phyloP scores from a whole-genome alignment of 78 protist species.

The Dictyostelium intermedium region DNA sequence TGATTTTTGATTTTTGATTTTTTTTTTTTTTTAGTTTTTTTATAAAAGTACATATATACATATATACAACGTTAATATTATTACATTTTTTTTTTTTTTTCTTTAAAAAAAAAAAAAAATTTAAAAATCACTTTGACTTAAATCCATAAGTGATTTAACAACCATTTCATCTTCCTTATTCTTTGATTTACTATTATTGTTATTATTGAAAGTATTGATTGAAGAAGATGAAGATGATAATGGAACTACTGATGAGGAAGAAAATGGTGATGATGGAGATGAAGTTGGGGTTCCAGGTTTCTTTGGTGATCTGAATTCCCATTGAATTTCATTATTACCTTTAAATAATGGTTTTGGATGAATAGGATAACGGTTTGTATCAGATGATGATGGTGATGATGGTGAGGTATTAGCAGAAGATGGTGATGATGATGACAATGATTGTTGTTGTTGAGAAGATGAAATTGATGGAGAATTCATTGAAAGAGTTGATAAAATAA shows the following conservation, averaged over 20 bases:
- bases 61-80: conserved; percentile 4
- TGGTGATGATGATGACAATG: background rate
- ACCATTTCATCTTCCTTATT: conserved; percentile 54
- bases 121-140: background rate
- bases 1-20: background rate
- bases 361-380: background rate
- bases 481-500: background rate
- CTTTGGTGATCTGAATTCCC: conserved; percentile 28
- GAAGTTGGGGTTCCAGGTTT: conserved; percentile 1
- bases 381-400: background rate
- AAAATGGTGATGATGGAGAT: background rate
- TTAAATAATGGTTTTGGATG: background rate
- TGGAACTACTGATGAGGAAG: background rate
- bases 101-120: background rate
- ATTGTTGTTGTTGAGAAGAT: background rate
- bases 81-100: background rate
- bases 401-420: background rate
- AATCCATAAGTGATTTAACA: conserved; percentile 48
- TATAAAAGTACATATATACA: background rate
- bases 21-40: background rate
- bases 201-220: background rate
- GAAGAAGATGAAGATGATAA: conserved; percentile 6
- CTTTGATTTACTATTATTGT: background rate
- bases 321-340: conserved; percentile 19
- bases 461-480: conserved; percentile 1